phyloP scores from a whole-genome alignment of 2,329 filamentous ascomycete species.

The Fusarium penzigii region DNA sequence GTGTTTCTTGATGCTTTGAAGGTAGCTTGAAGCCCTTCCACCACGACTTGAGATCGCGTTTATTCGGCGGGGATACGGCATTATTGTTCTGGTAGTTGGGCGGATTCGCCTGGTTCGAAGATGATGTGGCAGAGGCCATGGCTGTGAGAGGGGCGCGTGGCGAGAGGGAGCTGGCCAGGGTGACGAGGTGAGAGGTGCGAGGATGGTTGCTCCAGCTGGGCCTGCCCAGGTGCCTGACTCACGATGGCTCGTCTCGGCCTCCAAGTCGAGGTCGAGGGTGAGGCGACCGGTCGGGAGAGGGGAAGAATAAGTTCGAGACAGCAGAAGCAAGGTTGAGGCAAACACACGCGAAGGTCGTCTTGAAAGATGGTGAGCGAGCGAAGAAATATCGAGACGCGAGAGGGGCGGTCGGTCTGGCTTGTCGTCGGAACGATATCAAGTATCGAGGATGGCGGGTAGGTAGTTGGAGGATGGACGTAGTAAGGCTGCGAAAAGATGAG shows the following conservation, averaged over 20 bases:
- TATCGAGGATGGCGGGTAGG: constrained; percentile 3
- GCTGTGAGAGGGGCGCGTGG: constrained; percentile 18
- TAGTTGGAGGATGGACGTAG: constrained; percentile 11
- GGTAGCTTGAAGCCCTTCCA: constrained; percentile 92
- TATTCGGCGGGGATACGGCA: constrained; percentile 73
- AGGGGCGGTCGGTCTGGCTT: constrained; percentile 18
- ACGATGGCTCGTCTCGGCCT: constrained; percentile 26
- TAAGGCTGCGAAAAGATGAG: constrained; percentile 11
- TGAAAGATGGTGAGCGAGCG: neutral
- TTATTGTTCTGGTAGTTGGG: constrained; percentile 35
- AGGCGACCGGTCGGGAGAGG: constrained; percentile 7
- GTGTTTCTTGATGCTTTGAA: constrained; percentile 55
- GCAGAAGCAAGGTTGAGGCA: neutral
- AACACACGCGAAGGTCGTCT: neutral
- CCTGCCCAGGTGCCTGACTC: constrained; percentile 31
- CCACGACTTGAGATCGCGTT: constrained; percentile 90
- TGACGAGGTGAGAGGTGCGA: constrained; percentile 13
- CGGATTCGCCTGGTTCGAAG: constrained; percentile 35
- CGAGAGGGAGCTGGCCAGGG: constrained; percentile 7
- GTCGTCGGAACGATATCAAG: constrained; percentile 1
- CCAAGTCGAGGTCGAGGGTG: constrained; percentile 16
- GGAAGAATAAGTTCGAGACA: neutral
- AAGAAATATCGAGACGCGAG: neutral
- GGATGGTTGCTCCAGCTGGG: constrained; percentile 25
- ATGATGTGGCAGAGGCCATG: constrained; percentile 41